Evolutionary conservation across 139 green algal species (phyloP).

Genomic region (Tetraselmis striata): DNA sequence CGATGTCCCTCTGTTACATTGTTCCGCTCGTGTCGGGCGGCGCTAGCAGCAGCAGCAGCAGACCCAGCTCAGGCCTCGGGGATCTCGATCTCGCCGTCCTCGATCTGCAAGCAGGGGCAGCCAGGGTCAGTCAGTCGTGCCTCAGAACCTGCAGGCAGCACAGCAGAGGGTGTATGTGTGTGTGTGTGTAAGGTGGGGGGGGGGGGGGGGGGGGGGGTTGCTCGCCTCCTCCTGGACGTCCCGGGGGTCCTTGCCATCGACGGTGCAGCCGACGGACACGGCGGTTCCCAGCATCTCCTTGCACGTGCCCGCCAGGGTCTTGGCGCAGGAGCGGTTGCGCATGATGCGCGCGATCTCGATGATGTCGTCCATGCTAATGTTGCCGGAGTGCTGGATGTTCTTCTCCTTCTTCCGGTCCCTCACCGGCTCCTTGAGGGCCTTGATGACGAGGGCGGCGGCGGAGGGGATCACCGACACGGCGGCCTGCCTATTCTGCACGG

Average conservation of each 20-base stretch:
- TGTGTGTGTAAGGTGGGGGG: too few relatives aligned
- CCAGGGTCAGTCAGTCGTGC: too few relatives aligned
- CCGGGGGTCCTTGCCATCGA: constrained; percentile 88
- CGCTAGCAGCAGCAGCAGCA: too few relatives aligned
- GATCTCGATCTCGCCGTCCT: constrained; percentile 74
- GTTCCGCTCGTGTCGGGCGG: too few relatives aligned
- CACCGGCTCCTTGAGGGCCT: constrained; percentile 93
- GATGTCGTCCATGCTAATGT: constrained; percentile 90
- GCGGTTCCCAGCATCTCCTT: constrained; percentile 99
- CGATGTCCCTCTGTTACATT: too few relatives aligned
- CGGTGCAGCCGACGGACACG: constrained; percentile 93
- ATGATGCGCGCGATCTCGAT: constrained; percentile 95
- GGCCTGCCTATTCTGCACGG: constrained; percentile 96
- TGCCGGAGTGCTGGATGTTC: constrained; percentile 97
- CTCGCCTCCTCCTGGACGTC: constrained; percentile 81
- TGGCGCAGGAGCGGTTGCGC: constrained; percentile 85
- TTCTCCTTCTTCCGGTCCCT: constrained; percentile 98
- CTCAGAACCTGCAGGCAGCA: not conserved
- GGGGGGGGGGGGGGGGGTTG: too few relatives aligned
- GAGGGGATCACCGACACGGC: constrained; percentile 96
- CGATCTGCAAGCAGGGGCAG: constrained; percentile 72
- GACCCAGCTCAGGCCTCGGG: constrained; percentile 48
- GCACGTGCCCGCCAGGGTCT: constrained; percentile 77
- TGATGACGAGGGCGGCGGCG: constrained; percentile 94
- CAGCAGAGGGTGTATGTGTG: not conserved